Percentiles rank a stretch among this genome's conserved stretches.
Conservation (phyloP, 2,329 filamentous ascomycete genomes). For the Aspergillus fischeri region DNA sequence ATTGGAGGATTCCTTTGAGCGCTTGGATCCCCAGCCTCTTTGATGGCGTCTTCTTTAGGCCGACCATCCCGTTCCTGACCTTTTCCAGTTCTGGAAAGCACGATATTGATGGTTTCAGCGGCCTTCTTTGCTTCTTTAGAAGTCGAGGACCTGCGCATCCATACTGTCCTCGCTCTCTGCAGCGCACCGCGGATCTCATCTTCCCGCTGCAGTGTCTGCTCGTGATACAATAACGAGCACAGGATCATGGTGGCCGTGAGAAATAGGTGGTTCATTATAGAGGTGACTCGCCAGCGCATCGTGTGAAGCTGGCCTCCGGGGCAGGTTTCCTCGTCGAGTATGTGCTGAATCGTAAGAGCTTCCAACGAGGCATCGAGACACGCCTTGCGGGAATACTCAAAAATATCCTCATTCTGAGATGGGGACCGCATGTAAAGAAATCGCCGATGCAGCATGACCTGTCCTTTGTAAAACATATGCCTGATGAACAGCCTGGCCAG, state of each 20-base stretch:
- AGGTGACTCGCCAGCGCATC: conserved; percentile 55
- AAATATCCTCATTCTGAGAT: conserved; percentile 18
- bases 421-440: conserved; percentile 7
- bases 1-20: too few relatives aligned
- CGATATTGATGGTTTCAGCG: conserved; percentile 8
- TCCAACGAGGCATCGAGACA: conserved; percentile 46
- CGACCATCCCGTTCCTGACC: too few relatives aligned
- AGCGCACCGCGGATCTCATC: conserved; percentile 15
- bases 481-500: conserved; percentile 18
- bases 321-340: conserved; percentile 47
- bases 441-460: conserved; percentile 19
- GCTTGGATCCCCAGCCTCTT: too few relatives aligned
- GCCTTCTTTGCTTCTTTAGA: conserved; percentile 15
- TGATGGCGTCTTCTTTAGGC: too few relatives aligned
- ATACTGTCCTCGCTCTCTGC: conserved; percentile 10
- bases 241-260: conserved; percentile 57
- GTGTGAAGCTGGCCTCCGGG: conserved; percentile 51
- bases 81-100: background rate
- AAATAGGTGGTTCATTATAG: conserved; percentile 57
- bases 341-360: conserved; percentile 46
- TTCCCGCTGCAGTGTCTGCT: conserved; percentile 1
- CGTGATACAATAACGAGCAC: conserved; percentile 32
- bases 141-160: conserved; percentile 12
- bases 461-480: conserved; percentile 20
- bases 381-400: conserved; percentile 38